These are phyloP conservation scores for Mallotus repandus DNA, from an alignment of 441 rosid genomes.

Conservation along the genomic window DNA sequence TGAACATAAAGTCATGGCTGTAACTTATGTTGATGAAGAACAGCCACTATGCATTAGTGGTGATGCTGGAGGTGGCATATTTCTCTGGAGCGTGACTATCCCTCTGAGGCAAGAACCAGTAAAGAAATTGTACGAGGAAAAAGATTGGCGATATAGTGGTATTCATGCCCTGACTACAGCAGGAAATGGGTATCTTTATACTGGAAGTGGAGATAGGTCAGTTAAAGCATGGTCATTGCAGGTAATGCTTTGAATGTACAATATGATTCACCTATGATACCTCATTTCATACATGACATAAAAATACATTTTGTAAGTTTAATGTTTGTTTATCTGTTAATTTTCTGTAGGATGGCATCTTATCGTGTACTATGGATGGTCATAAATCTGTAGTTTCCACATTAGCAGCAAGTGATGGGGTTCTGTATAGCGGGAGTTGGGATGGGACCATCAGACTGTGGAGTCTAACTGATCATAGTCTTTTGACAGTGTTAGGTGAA, in stretches of 20 bases:
- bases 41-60: constrained; percentile 72
- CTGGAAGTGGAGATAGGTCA: constrained; percentile 90
- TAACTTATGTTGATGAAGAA: constrained; percentile 62
- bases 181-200: constrained; percentile 59
- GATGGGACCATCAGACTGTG: constrained; percentile 86
- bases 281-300: not conserved
- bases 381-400: constrained; percentile 88
- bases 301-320: not conserved
- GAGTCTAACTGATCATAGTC: constrained; percentile 79
- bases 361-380: constrained; percentile 72
- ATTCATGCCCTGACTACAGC: constrained; percentile 71
- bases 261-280: not conserved
- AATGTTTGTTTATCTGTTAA: constrained; percentile 4
- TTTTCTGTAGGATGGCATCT: constrained; percentile 55
- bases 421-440: constrained; percentile 92
- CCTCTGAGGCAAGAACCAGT: constrained; percentile 65
- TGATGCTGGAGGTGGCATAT: constrained; percentile 87
- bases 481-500: constrained; percentile 70
- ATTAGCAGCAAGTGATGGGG: constrained; percentile 52
- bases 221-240: constrained; percentile 84
- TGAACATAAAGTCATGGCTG: constrained; percentile 78
- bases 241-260: constrained; percentile 38
- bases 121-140: constrained; percentile 76
- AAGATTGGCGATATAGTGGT: constrained; percentile 96
- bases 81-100: constrained; percentile 55